Conservation (phyloP, 1,139 yeast species). For the Lodderomyces oxycetoniae region DNA sequence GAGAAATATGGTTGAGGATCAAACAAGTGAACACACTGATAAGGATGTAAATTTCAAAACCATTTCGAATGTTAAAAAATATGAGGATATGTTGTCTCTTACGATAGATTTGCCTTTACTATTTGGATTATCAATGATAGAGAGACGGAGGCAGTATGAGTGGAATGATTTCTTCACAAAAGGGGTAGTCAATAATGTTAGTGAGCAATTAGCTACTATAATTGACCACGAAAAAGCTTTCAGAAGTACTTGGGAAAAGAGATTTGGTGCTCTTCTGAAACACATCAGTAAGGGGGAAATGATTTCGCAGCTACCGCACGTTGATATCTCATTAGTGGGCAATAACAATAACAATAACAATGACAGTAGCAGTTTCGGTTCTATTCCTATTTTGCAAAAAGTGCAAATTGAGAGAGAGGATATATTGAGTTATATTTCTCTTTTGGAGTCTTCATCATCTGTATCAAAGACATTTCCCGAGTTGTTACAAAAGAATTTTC, state of each 20-base stretch:
- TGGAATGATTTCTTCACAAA: slow-evolving; percentile 59
- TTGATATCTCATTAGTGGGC: slow-evolving; percentile 39
- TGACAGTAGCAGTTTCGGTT: no score
- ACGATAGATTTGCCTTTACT: slow-evolving; percentile 75
- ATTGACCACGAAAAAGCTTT: slow-evolving; percentile 54
- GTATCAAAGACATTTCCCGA: slow-evolving; percentile 28
- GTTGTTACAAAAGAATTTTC: slow-evolving; percentile 44
- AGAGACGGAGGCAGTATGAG: slow-evolving; percentile 59
- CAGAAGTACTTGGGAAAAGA: slow-evolving; percentile 61
- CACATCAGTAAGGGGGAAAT: slow-evolving; percentile 14
- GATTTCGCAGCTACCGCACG: slow-evolving; percentile 25
- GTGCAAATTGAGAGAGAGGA: slow-evolving; percentile 37
- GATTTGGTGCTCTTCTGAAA: slow-evolving; percentile 47
- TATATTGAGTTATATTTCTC: slow-evolving; percentile 31
- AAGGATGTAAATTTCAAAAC: slow-evolving; percentile 19
- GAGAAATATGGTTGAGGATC: slow-evolving; percentile 15
- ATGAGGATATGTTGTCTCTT: slow-evolving; percentile 45
- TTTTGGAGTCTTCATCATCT: slow-evolving; percentile 16
- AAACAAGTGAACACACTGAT: neutral
- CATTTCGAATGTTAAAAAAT: slow-evolving; percentile 29
- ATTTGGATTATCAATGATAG: slow-evolving; percentile 74
- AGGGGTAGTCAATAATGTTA: slow-evolving; percentile 45
- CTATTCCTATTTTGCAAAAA: slow-evolving; percentile 23
- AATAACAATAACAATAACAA: slow-evolving; percentile 14
- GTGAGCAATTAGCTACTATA: slow-evolving; percentile 56